These are phyloP conservation scores for Bacidia rubella DNA, from an alignment of 495 filamentous ascomycete genomes.

Conservation along the genomic window DNA sequence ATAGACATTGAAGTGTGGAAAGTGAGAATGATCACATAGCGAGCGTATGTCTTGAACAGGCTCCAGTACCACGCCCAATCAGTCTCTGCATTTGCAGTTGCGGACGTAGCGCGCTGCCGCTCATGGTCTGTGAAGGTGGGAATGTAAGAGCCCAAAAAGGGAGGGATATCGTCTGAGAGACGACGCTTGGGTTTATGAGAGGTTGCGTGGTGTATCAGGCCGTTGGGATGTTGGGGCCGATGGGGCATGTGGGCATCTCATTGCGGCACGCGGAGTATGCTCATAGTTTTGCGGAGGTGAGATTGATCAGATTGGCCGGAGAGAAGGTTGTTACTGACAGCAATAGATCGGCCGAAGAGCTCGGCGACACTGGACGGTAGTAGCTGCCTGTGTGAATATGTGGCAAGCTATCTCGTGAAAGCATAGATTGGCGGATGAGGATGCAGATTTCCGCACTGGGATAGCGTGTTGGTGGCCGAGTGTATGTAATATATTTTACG, in stretches of 20 bases:
- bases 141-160: constrained; percentile 8
- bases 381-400: no score
- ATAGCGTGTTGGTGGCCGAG: no score
- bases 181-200: constrained; percentile 7
- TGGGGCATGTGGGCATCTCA: not conserved
- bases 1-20: not conserved
- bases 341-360: no score
- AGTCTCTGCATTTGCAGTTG: not conserved
- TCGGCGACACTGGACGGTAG: no score
- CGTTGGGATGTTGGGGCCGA: not conserved
- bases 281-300: no score
- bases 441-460: no score
- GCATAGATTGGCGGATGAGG: no score
- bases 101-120: not conserved
- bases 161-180: constrained; percentile 11
- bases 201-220: not conserved
- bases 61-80: not conserved
- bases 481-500: no score
- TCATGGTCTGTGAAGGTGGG: constrained; percentile 5
- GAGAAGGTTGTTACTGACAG: no score
- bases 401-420: no score
- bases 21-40: not conserved
- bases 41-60: not conserved
- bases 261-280: no score
- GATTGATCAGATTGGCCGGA: no score